A percentile compares a stretch with the other conserved stretches of the same genome.
Evolutionary conservation across 2,329 filamentous ascomycete genomes (phyloP).

Genomic region (Aureobasidium subglaciale): DNA sequence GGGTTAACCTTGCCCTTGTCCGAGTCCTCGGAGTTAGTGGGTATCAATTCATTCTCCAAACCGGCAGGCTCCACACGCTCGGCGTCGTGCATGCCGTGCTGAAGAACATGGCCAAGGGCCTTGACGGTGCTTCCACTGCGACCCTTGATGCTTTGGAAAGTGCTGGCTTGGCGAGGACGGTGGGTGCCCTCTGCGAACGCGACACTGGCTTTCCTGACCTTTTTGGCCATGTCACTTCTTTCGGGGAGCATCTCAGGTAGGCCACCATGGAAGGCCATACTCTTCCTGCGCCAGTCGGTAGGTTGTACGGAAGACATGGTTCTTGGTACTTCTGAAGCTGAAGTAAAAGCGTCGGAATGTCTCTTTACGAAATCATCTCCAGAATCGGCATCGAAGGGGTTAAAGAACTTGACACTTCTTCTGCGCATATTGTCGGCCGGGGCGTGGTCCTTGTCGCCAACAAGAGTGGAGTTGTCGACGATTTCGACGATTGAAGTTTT

Average conservation of each 20-base stretch:
- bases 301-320: not conserved
- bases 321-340: not conserved
- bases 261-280: not conserved
- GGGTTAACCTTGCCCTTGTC: not conserved
- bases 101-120: not conserved
- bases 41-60: not conserved
- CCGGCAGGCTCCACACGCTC: not conserved
- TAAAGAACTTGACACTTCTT: slow-evolving; percentile 7
- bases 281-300: slow-evolving; percentile 7
- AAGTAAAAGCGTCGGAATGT: not conserved
- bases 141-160: slow-evolving; percentile 6
- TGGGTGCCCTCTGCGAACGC: not conserved
- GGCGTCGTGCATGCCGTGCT: not conserved
- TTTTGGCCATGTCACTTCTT: not conserved
- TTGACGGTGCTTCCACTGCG: slow-evolving; percentile 1
- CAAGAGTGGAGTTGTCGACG: not conserved
- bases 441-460: not conserved
- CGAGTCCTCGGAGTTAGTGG: not conserved
- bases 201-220: not conserved
- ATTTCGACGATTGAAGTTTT: not conserved
- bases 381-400: not conserved
- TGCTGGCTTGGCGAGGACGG: not conserved
- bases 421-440: not conserved
- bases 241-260: not conserved
- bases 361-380: not conserved